Percentiles rank a stretch among this genome's conserved stretches.
These are phyloP conservation scores for Sugiyamaella novakii DNA, from an alignment of 1,139 yeast genomes.

Conservation along the genomic window DNA sequence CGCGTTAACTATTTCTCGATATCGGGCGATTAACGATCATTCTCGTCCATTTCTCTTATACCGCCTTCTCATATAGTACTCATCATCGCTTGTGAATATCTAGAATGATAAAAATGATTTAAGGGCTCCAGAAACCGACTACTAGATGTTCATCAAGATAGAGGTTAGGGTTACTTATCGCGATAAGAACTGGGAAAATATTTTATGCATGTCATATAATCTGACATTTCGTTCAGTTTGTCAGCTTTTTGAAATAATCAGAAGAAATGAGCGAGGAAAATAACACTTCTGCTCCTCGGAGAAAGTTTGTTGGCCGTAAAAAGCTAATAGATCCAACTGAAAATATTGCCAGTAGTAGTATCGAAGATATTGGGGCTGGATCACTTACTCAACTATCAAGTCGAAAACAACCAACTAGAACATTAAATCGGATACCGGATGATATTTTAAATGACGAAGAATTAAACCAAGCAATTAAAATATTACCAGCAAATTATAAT, in stretches of 20 bases:
- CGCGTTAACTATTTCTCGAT: too few relatives aligned
- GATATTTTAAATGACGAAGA: slow-evolving; percentile 80
- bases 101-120: too few relatives aligned
- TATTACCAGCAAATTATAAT: slow-evolving; percentile 88
- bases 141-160: too few relatives aligned
- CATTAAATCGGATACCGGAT: slow-evolving; percentile 86
- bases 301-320: slow-evolving; percentile 50
- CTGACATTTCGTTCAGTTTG: slow-evolving; percentile 2
- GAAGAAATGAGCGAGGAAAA: slow-evolving; percentile 9
- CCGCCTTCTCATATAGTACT: too few relatives aligned
- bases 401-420: slow-evolving; percentile 44
- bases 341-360: slow-evolving; percentile 15
- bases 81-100: too few relatives aligned
- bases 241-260: not conserved
- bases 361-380: slow-evolving; percentile 33
- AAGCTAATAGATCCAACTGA: slow-evolving; percentile 26
- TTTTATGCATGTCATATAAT: not conserved
- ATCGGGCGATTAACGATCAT: too few relatives aligned
- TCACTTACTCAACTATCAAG: slow-evolving; percentile 28
- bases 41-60: too few relatives aligned
- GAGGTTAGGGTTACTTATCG: slow-evolving; percentile 10
- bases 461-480: slow-evolving; percentile 73
- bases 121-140: too few relatives aligned
- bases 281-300: slow-evolving; percentile 30
- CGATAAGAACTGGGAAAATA: not conserved